Evolutionary conservation across 345 rosid species (phyloP), one percentile per base, ranked within the genome.

Genomic region (Crucihimalaya himalaica): DNA sequence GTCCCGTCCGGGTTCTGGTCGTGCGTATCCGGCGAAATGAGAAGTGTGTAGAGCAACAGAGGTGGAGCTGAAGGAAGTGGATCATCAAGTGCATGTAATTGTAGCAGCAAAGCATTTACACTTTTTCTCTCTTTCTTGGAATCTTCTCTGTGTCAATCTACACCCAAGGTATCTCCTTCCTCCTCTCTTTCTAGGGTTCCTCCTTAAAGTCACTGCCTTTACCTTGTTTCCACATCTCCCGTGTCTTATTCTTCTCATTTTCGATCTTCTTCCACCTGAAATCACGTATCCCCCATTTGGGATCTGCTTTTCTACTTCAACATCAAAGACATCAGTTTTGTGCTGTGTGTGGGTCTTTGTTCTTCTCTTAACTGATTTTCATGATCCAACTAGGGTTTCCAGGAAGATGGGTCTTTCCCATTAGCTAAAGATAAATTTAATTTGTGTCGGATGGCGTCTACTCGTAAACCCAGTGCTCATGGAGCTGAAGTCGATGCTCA

Each of bases 401-500:
- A 60, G 31, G 29, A 61, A 73, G 66, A 73, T 65, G 78, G 31
- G 42, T 35, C 23, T 73, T 48, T 48, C 59, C 56, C 56, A 1
- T 73, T 70, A 7, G 18, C 27, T 35, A 47, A 53, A 73, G 34
- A 29, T 65, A n/a, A n/a, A 14, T 47, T 46, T 32, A 1, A 45
- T 55, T 56, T 25, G 31, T 39, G 20, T 55, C 64, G 48, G 15
- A 75, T 75, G 79, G 56, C 73, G 47, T 76, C 86, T 54, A 43
- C 77, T 25, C 82, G 76, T 54, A 83, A 67, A 46, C 89, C 76
- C 43, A 73, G 60, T 66, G 28, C 77, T 78, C 79, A 72, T 66
- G 77, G 48, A 56, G 67, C 51, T 21, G 86, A 83, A 59, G 79
- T 67, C 52, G 84, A 84, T 50, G 84, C 81, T 48, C 77, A 67